Evolutionary conservation across 164 flowering plant species (phyloP).

Genomic region (Piper longum): DNA sequence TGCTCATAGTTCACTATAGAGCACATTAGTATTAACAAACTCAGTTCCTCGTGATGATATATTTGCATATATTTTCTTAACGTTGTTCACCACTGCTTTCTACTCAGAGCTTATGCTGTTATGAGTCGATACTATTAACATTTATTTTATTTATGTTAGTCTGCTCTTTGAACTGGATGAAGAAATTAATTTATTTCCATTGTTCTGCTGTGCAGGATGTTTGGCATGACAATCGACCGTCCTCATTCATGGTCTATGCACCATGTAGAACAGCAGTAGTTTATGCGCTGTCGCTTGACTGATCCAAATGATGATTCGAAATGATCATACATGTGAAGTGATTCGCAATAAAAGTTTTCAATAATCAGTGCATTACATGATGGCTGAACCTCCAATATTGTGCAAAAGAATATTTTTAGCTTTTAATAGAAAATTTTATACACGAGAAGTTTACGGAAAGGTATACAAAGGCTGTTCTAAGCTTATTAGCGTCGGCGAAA

Average conservation of each 20-base stretch:
- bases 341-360: background rate
- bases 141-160: background rate
- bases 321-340: background rate
- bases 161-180: background rate
- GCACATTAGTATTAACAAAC: no score
- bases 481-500: background rate
- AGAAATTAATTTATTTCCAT: background rate
- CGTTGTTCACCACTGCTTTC: no score
- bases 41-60: no score
- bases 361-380: background rate
- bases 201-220: slow-evolving; percentile 49
- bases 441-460: background rate
- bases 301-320: slow-evolving; percentile 2
- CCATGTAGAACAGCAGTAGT: slow-evolving; percentile 90
- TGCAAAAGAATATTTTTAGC: background rate
- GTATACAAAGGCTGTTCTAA: background rate
- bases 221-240: slow-evolving; percentile 54
- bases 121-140: background rate
- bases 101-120: background rate
- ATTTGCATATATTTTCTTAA: no score
- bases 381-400: background rate
- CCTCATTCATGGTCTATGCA: slow-evolving; percentile 66
- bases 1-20: no score
- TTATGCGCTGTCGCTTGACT: slow-evolving; percentile 39
- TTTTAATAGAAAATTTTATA: background rate